Conservation (phyloP, 768 basidiomycete genomes). For the Lactarius vividus region DNA sequence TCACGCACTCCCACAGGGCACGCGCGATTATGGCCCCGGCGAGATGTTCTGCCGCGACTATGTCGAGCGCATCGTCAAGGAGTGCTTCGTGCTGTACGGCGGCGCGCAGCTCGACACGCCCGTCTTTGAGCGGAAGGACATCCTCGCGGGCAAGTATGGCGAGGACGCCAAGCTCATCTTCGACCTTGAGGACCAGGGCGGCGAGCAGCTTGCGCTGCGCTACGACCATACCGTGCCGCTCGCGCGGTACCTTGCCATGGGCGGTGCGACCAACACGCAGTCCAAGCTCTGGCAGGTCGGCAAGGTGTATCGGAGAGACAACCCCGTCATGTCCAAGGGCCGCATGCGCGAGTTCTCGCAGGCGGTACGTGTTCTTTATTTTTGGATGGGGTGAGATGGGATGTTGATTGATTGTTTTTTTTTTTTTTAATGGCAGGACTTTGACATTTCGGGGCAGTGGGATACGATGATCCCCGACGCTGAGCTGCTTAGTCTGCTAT, state of each 20-base stretch:
- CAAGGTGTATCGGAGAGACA: constrained; percentile 97
- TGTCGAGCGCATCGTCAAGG: constrained; percentile 85
- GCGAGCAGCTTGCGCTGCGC: constrained; percentile 89
- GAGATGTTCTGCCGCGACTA: constrained; percentile 92
- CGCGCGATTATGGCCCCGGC: constrained; percentile 87
- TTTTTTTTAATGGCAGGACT: constrained; percentile 80
- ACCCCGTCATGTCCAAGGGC: constrained; percentile 96
- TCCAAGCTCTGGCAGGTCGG: constrained; percentile 96
- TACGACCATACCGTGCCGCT: constrained; percentile 98
- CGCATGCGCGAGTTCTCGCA: constrained; percentile 99
- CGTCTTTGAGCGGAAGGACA: constrained; percentile 96
- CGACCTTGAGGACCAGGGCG: constrained; percentile 96
- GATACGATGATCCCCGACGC: constrained; percentile 98
- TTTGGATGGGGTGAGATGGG: background rate
- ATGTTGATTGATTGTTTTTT: background rate
- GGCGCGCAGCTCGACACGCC: constrained; percentile 95
- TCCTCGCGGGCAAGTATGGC: constrained; percentile 94
- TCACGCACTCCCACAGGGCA: constrained; percentile 57
- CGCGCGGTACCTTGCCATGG: constrained; percentile 94
- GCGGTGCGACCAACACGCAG: constrained; percentile 68
- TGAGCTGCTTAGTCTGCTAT: constrained; percentile 79
- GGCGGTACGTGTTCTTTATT: constrained; percentile 55
- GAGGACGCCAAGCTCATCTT: constrained; percentile 98
- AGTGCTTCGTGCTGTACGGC: constrained; percentile 85
- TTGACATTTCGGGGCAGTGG: constrained; percentile 90